These are phyloP conservation scores for Blastomyces gilchristii DNA, from an alignment of 2,329 filamentous ascomycete species.

Conservation along the genomic window DNA sequence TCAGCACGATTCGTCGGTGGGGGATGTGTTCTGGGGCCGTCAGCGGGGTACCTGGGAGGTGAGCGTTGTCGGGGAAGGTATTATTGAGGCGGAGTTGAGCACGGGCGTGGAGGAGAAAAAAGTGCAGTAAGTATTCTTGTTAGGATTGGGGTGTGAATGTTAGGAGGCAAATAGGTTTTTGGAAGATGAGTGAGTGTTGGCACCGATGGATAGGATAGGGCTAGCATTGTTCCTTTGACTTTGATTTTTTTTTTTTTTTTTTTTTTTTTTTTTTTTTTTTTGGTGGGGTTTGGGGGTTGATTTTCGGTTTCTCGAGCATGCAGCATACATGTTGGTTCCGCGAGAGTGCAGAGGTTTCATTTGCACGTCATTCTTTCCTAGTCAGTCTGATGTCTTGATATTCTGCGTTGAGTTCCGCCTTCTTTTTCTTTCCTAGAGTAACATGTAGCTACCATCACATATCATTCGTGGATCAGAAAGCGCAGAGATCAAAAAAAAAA, in stretches of 20 bases:
- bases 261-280: neutral
- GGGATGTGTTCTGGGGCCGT: slow-evolving; percentile 35
- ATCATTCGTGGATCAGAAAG: neutral
- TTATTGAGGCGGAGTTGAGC: slow-evolving; percentile 28
- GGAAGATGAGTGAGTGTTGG: neutral
- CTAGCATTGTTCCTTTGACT: neutral
- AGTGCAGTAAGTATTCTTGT: slow-evolving; percentile 20
- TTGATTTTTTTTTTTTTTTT: neutral
- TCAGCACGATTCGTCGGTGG: slow-evolving; percentile 23
- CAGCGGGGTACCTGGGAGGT: slow-evolving; percentile 38
- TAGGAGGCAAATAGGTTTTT: neutral
- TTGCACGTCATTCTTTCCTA: neutral
- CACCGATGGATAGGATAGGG: too few species aligned
- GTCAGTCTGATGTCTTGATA: too few species aligned
- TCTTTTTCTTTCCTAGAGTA: neutral
- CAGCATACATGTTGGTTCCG: neutral
- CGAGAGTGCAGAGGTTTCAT: neutral
- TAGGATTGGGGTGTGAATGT: neutral
- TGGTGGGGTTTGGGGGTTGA: neutral
- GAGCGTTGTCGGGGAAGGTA: slow-evolving; percentile 30
- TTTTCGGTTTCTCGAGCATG: neutral
- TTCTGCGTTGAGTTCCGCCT: neutral
- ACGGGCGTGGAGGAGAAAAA: slow-evolving; percentile 25
- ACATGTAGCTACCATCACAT: neutral
- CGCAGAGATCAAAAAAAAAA: neutral